Conservation (phyloP, 1,284 basidiomycete species). For the Chalciporus piperatoides region DNA sequence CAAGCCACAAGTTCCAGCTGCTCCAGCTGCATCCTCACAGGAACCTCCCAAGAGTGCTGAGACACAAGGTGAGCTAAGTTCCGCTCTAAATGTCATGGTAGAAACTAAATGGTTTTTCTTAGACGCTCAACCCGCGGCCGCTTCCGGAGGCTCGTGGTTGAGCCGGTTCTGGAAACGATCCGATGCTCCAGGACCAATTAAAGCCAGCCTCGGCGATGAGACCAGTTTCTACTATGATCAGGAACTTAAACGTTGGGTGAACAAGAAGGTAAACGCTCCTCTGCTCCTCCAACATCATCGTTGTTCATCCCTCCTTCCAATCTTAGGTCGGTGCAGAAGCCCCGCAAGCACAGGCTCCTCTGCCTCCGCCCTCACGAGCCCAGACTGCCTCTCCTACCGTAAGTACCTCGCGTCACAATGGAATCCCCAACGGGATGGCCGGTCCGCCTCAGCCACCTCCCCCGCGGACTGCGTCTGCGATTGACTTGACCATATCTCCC, state of each 20-base stretch:
- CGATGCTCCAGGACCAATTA: conserved; percentile 64
- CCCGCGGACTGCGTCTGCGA: conserved; percentile 57
- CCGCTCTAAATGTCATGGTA: background rate
- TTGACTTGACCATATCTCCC: conserved; percentile 52
- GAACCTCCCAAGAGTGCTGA: conserved; percentile 21
- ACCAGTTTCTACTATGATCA: conserved; percentile 92
- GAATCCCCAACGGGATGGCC: conserved; percentile 18
- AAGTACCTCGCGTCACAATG: conserved; percentile 33
- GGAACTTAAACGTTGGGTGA: conserved; percentile 94
- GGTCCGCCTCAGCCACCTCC: conserved; percentile 40
- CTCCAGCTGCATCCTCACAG: conserved; percentile 10
- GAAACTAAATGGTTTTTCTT: background rate
- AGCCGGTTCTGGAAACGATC: conserved; percentile 71
- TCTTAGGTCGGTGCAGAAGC: conserved; percentile 51
- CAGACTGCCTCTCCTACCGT: conserved; percentile 75
- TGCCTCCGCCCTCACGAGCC: conserved; percentile 56
- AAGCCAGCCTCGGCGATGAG: conserved; percentile 92
- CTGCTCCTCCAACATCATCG: background rate
- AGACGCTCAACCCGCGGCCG: conserved; percentile 33
- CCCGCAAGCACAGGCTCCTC: conserved; percentile 42
- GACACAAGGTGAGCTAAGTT: conserved; percentile 21
- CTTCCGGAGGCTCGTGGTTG: conserved; percentile 67
- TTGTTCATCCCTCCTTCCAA: conserved; percentile 3
- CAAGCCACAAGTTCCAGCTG: conserved; percentile 11
- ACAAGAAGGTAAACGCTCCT: conserved; percentile 71